A percentile compares a stretch with the other conserved stretches of the same genome.
Evolutionary conservation across 371 early-diverging fungal species (phyloP).

Genomic region (Apophysomyces sp.): DNA sequence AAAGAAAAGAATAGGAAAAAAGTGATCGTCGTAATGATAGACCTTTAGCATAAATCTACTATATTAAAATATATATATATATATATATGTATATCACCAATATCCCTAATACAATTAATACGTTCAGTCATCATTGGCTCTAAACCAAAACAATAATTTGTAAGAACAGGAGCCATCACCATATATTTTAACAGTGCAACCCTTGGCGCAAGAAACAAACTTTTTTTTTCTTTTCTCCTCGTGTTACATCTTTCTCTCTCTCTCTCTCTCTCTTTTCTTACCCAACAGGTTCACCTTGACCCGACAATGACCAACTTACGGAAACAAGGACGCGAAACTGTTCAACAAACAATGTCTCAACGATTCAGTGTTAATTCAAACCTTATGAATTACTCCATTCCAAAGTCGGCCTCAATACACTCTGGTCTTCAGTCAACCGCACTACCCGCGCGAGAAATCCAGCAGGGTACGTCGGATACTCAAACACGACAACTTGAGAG

Average conservation of each 20-base stretch:
- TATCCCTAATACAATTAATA: no score
- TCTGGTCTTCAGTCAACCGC: no score
- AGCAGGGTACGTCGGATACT: slow-evolving; percentile 31
- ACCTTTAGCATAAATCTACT: not conserved
- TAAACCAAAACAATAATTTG: no score
- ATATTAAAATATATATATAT: not conserved
- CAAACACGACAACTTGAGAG: slow-evolving; percentile 29
- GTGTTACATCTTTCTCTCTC: no score
- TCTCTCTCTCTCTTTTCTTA: no score
- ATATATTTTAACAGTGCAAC: no score
- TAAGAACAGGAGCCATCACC: no score
- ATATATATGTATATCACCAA: not conserved
- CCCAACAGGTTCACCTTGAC: no score
- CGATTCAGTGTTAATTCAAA: not conserved
- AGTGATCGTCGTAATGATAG: not conserved
- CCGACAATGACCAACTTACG: not conserved
- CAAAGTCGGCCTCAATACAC: not conserved
- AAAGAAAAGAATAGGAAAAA: not conserved
- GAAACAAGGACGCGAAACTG: not conserved
- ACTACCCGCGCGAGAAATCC: slow-evolving; percentile 35
- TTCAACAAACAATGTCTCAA: not conserved
- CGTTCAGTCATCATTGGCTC: no score
- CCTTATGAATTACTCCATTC: slow-evolving; percentile 10
- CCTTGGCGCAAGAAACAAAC: no score
- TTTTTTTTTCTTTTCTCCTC: no score